Evolutionary conservation across 2,329 filamentous ascomycete species (phyloP).

Genomic region (Fonsecaea pedrosoi): DNA sequence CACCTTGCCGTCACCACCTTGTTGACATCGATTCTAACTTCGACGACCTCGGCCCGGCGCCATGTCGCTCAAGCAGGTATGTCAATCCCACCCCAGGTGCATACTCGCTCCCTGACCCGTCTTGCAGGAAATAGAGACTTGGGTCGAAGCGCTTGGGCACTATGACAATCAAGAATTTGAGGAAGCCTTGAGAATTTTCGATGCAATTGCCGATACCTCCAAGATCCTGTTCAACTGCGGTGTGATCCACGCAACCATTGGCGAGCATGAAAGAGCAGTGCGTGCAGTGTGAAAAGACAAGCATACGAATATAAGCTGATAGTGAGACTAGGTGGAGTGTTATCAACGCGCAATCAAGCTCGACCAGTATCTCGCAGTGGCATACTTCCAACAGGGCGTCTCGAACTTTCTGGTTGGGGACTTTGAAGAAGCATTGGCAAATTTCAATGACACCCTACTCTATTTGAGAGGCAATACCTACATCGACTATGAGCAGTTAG

Average conservation of each 20-base stretch:
- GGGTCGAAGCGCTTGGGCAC: slow-evolving; percentile 86
- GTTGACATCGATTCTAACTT: slow-evolving; percentile 20
- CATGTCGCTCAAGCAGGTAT: slow-evolving; percentile 45
- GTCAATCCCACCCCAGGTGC: not conserved
- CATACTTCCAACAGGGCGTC: slow-evolving; percentile 97
- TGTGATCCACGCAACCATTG: slow-evolving; percentile 94
- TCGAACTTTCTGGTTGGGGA: slow-evolving; percentile 97
- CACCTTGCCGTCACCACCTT: slow-evolving; percentile 21
- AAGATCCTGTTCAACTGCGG: slow-evolving; percentile 99
- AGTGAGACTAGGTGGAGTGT: slow-evolving; percentile 74
- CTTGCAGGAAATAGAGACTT: slow-evolving; percentile 92
- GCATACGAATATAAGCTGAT: slow-evolving; percentile 26
- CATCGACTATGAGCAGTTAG: slow-evolving; percentile 97
- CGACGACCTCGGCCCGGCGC: slow-evolving; percentile 28
- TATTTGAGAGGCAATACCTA: slow-evolving; percentile 95
- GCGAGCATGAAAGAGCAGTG: slow-evolving; percentile 94
- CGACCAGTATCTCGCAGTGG: slow-evolving; percentile 94
- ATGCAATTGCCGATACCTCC: slow-evolving; percentile 88
- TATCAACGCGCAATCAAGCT: slow-evolving; percentile 90
- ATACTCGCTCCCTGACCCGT: slow-evolving; percentile 13
- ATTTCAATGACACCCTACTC: slow-evolving; percentile 96
- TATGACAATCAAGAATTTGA: slow-evolving; percentile 99
- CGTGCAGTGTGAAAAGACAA: slow-evolving; percentile 22
- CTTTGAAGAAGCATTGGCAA: slow-evolving; percentile 94
- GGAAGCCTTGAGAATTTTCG: slow-evolving; percentile 81